A percentile compares a stretch with the other conserved stretches of the same genome.
Evolutionary conservation across 169 alveolate species (phyloP).

Genomic region (Plasmodium chabaudi): DNA sequence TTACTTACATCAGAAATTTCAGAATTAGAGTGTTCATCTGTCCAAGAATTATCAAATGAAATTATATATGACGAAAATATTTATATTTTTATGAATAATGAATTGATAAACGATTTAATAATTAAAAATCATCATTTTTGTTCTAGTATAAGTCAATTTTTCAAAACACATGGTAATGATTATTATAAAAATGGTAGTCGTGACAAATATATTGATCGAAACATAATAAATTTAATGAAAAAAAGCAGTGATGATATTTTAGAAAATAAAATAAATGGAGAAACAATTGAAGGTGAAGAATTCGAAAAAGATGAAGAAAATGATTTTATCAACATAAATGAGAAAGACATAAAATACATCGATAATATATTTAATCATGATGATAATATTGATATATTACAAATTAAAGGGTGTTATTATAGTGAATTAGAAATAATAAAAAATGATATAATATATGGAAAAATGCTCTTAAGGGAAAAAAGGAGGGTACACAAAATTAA

Average conservation of each 20-base stretch:
- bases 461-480: conserved; percentile 9
- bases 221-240: neutral
- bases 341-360: conserved; percentile 18
- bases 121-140: conserved; percentile 55
- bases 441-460: conserved; percentile 18
- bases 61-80: neutral
- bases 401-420: conserved; percentile 61
- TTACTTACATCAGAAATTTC: too few relatives aligned
- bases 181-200: neutral
- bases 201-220: neutral
- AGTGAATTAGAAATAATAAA: conserved; percentile 37
- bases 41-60: too few relatives aligned
- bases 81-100: conserved; percentile 45
- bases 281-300: neutral
- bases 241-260: neutral
- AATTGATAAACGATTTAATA: conserved; percentile 35
- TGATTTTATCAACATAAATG: neutral
- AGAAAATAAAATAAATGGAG: neutral
- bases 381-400: conserved; percentile 2
- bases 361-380: conserved; percentile 35
- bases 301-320: neutral
- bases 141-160: conserved; percentile 42
- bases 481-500: neutral
- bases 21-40: too few relatives aligned
- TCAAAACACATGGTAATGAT: conserved; percentile 30